Conservation (phyloP, 495 filamentous ascomycete genomes). For the Talaromyces borbonicus region DNA sequence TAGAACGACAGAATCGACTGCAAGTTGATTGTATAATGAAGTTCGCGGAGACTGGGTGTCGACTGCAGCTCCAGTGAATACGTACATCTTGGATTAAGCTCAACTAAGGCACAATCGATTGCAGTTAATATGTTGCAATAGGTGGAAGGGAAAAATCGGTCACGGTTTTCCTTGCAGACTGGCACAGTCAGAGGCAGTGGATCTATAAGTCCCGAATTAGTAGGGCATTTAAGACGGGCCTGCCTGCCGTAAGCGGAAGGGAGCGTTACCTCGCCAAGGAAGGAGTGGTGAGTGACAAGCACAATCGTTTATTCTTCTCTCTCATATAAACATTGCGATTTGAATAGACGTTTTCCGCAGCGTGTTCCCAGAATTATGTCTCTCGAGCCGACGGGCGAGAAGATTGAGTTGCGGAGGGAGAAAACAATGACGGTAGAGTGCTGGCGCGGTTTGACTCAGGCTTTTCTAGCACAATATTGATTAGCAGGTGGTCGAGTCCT, state of each 20-base stretch:
- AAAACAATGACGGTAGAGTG: too few relatives aligned
- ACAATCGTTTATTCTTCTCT: background rate
- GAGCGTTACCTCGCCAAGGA: background rate
- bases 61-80: background rate
- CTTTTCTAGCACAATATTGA: too few relatives aligned
- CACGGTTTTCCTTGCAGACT: background rate
- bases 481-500: too few relatives aligned
- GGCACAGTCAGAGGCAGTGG: background rate
- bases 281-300: background rate
- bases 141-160: background rate
- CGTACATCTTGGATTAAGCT: constrained; percentile 5
- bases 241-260: background rate
- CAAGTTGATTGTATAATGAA: background rate
- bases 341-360: too few relatives aligned
- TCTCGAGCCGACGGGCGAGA: too few relatives aligned
- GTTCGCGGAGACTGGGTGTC: background rate
- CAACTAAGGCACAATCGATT: too few relatives aligned
- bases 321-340: constrained; percentile 4
- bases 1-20: background rate
- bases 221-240: background rate
- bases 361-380: too few relatives aligned
- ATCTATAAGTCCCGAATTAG: background rate
- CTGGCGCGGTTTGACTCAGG: too few relatives aligned
- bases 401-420: too few relatives aligned
- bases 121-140: background rate